These are phyloP conservation scores for Penicillium egyptiacum DNA, from an alignment of 495 filamentous ascomycete species.

Conservation along the genomic window DNA sequence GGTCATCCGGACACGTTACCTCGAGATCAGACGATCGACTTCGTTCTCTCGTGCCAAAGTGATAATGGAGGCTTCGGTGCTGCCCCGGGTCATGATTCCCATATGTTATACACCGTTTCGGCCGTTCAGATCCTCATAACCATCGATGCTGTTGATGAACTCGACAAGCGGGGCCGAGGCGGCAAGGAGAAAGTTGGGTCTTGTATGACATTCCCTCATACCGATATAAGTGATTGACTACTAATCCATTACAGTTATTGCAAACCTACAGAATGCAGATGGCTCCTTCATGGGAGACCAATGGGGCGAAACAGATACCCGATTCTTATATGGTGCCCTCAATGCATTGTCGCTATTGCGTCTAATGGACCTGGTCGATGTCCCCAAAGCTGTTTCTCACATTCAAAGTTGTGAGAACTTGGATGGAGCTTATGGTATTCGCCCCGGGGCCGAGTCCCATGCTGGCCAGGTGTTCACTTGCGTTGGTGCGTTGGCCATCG, in stretches of 20 bases:
- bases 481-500: constrained; percentile 83
- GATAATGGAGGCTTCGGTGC: constrained; percentile 89
- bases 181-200: constrained; percentile 70
- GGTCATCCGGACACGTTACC: constrained; percentile 76
- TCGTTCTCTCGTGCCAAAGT: constrained; percentile 87
- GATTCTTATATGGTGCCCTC: constrained; percentile 86
- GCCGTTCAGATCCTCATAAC: constrained; percentile 88
- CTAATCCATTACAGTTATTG: constrained; percentile 62
- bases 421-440: constrained; percentile 88
- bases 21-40: constrained; percentile 78
- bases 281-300: constrained; percentile 91
- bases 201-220: constrained; percentile 52
- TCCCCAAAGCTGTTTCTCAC: constrained; percentile 74
- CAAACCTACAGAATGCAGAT: constrained; percentile 76
- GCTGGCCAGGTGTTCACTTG: constrained; percentile 94
- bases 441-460: constrained; percentile 88
- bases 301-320: constrained; percentile 94
- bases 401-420: constrained; percentile 82
- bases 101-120: constrained; percentile 92
- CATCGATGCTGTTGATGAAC: constrained; percentile 77
- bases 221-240: constrained; percentile 8
- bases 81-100: constrained; percentile 89
- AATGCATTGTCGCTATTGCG: constrained; percentile 82
- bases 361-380: constrained; percentile 67
- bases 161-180: constrained; percentile 65